Conservation (phyloP, 768 basidiomycete genomes). For the Crepidotus variabilis region DNA sequence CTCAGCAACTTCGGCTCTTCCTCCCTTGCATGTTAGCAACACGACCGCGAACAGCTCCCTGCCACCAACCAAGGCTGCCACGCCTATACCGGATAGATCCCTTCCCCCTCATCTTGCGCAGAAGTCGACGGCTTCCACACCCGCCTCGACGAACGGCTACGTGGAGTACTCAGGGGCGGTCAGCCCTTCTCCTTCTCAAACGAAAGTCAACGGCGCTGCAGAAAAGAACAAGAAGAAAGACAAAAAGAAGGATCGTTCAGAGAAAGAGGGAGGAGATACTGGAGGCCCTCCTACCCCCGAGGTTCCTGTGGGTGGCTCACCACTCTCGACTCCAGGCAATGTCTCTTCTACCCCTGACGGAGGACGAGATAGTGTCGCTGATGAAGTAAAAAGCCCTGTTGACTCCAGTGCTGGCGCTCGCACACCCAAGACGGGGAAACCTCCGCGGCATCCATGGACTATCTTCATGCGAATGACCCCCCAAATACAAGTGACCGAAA, state of each 20-base stretch:
- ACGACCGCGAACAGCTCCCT: slow-evolving; percentile 28
- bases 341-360: slow-evolving; percentile 23
- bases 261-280: slow-evolving; percentile 36
- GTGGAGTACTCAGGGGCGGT: slow-evolving; percentile 29
- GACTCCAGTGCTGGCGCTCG: slow-evolving; percentile 59
- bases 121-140: slow-evolving; percentile 33
- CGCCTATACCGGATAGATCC: slow-evolving; percentile 30
- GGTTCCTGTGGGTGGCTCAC: slow-evolving; percentile 26
- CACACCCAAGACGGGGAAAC: slow-evolving; percentile 67
- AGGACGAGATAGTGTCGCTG: slow-evolving; percentile 17
- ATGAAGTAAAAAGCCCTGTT: slow-evolving; percentile 50
- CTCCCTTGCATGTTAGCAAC: slow-evolving; percentile 29
- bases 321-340: slow-evolving; percentile 22
- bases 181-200: slow-evolving; percentile 28
- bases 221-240: slow-evolving; percentile 58
- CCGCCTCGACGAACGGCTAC: slow-evolving; percentile 27
- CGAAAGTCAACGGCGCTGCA: slow-evolving; percentile 36
- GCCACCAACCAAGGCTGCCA: slow-evolving; percentile 32
- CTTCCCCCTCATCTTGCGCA: slow-evolving; percentile 27
- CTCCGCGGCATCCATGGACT: slow-evolving; percentile 76
- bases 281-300: slow-evolving; percentile 27
- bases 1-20: slow-evolving; percentile 51
- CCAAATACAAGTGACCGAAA: slow-evolving; percentile 47
- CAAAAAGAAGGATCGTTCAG: slow-evolving; percentile 60
- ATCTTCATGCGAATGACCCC: slow-evolving; percentile 70